These are phyloP conservation scores for Pseudocercospora fuligena DNA, from an alignment of 2,329 filamentous ascomycete genomes.

Conservation along the genomic window DNA sequence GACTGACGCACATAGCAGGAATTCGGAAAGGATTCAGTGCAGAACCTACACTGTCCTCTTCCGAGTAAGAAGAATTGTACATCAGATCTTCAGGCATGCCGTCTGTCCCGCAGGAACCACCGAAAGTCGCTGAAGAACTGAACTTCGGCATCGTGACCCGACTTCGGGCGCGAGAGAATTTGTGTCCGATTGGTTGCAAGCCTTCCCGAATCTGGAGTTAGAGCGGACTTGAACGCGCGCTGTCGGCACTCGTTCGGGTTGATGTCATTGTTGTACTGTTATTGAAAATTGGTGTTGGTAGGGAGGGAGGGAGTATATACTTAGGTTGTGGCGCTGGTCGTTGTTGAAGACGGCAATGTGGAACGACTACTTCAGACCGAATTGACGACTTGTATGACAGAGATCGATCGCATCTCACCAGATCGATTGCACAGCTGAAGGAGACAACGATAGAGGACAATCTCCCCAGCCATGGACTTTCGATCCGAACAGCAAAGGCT, in stretches of 20 bases:
- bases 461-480: conserved; percentile 7
- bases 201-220: conserved; percentile 9
- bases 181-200: background rate
- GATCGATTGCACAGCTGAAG: background rate
- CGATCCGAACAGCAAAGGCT: conserved; percentile 10
- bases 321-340: too few species aligned
- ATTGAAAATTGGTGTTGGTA: background rate
- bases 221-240: background rate
- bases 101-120: background rate
- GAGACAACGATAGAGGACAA: background rate
- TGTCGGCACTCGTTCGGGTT: background rate
- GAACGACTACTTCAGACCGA: too few species aligned
- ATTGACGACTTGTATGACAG: too few species aligned
- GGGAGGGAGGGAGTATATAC: background rate
- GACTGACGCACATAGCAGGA: too few species aligned
- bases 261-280: conserved; percentile 3
- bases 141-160: background rate
- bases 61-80: background rate
- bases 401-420: background rate
- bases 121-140: background rate
- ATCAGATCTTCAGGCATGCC: too few species aligned
- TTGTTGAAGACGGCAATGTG: too few species aligned
- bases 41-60: background rate
- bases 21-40: background rate
- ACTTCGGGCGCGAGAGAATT: background rate